Conservation (phyloP, 176 grass and related monocot species). For the Aegilops speltoides region DNA sequence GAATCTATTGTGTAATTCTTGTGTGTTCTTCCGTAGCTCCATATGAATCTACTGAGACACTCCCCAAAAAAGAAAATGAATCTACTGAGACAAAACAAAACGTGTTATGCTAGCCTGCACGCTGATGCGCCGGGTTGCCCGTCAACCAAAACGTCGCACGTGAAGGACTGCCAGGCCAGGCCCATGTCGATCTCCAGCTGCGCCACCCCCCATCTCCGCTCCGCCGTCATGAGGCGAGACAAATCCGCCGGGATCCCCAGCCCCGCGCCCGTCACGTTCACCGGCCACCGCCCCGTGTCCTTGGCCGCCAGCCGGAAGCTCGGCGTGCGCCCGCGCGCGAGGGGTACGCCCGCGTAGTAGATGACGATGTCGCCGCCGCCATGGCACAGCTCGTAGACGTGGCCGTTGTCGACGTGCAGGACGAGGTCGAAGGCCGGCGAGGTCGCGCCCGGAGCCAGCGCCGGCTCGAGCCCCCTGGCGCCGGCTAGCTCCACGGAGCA, state of each 20-base stretch:
- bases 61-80: no score
- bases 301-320: background rate
- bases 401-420: conserved; percentile 21
- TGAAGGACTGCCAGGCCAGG: background rate
- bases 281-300: background rate
- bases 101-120: background rate
- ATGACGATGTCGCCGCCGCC: conserved; percentile 19
- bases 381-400: background rate
- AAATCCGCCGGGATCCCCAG: conserved; percentile 8
- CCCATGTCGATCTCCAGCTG: background rate
- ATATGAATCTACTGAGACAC: no score
- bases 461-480: conserved; percentile 1
- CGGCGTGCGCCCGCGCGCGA: conserved; percentile 22
- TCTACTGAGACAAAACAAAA: no score
- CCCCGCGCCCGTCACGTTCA: conserved; percentile 3
- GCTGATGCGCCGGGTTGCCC: background rate
- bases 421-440: conserved; percentile 21
- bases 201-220: background rate
- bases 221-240: conserved; percentile 1
- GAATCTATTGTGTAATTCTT: background rate
- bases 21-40: no score
- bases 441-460: background rate
- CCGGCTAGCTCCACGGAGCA: conserved; percentile 22
- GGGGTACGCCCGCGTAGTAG: conserved; percentile 24
- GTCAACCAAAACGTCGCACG: background rate